These are phyloP conservation scores for Skeletonema potamos DNA, from an alignment of 108 stramenopile genomes.

Conservation along the genomic window DNA sequence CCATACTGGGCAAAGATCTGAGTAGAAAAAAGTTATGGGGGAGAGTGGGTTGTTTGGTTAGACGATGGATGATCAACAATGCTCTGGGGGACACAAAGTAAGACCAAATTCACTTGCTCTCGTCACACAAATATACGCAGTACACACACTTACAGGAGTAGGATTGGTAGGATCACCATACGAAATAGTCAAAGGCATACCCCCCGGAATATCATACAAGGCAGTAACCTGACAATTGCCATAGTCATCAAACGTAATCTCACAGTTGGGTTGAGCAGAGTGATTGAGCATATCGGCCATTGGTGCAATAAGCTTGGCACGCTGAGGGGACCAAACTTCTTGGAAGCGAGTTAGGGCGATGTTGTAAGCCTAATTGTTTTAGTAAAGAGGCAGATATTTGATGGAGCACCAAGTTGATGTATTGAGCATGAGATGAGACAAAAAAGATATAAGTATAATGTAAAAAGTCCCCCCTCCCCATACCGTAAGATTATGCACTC, in stretches of 20 bases:
- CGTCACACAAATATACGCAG: too few species aligned
- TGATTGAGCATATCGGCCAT: conserved; percentile 47
- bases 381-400: too few species aligned
- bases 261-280: conserved; percentile 30
- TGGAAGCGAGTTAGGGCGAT: conserved; percentile 32
- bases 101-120: too few species aligned
- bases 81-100: too few species aligned
- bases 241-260: conserved; percentile 33
- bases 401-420: too few species aligned
- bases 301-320: conserved; percentile 37
- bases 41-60: too few species aligned
- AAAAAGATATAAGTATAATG: neutral
- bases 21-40: too few species aligned
- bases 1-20: conserved; percentile 40
- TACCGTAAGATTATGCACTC: neutral
- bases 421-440: conserved; percentile 5
- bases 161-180: conserved; percentile 48
- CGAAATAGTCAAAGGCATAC: conserved; percentile 25
- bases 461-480: neutral
- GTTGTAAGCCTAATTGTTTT: conserved; percentile 39
- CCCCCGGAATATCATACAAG: conserved; percentile 16
- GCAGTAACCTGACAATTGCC: conserved; percentile 34
- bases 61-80: too few species aligned
- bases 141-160: conserved; percentile 5
- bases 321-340: conserved; percentile 20